Evolutionary conservation across 176 grass and related monocot genomes (phyloP), one percentile per base, ranked within the genome.

Genomic region (Rhipidocladum racemiflorum): DNA sequence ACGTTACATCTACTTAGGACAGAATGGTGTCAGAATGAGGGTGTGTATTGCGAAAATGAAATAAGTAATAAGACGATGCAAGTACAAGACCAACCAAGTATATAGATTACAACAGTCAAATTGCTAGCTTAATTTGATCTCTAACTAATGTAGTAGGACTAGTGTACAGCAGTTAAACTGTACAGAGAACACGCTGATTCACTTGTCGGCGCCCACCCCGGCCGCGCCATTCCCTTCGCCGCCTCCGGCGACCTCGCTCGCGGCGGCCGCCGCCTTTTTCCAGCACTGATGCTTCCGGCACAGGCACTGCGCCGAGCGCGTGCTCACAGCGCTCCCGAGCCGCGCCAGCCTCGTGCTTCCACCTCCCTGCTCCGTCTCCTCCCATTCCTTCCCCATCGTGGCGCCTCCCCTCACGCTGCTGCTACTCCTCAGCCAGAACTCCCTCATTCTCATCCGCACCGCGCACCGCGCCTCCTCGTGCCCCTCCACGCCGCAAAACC

Each of bases 221-320:
- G 45, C 59, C 7, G 1, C 28, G 20, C 9, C 48, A 59, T 71
- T 61, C 1, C 25, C 82, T 24, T 91, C 84, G 4, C 30, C 54
- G 23, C 20, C 71, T 38, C 79, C 77, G 23, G 42, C 45, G 61
- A 32, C 32, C 49, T 38, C 82, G 6, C 32, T 87, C 55, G 54
- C 36, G 11, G 84, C 79, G 21, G 42, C 27, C 28, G 57, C 62
- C 15, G 70, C 12, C 87, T 83, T 87, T 74, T 83, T 94, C 68
- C 73, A 51, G 78, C 92, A 91, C 83, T 48, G 88, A 57, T n/a
- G n/a, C n/a, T n/a, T n/a, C n/a, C 86, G 70, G 78, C 92, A 94
- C 72, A 86, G 89, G 84, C 89, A 89, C 84, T 66, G 81, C 29
- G 28, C 64, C 49, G 84, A 91, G 5, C 85, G 87, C 17, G 89